phyloP scores from a whole-genome alignment of 208 protist genomes.

The Acanthamoeba sp. region DNA sequence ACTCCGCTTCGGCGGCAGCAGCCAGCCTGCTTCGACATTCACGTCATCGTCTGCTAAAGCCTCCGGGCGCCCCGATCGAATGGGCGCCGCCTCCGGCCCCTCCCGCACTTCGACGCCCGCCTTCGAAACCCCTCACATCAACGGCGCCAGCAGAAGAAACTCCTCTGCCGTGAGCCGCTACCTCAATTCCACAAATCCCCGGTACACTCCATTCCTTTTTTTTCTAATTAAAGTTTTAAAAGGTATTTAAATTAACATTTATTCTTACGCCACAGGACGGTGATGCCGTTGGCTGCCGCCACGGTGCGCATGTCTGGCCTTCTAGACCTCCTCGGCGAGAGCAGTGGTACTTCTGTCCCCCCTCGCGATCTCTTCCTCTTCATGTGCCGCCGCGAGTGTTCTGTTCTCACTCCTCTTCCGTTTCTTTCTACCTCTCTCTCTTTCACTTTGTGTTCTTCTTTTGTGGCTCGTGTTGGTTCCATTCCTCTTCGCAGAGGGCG shows the following conservation, averaged over 20 bases:
- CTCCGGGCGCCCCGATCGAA: not conserved
- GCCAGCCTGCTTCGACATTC: not conserved
- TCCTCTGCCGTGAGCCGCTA: not conserved
- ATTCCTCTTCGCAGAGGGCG: not conserved
- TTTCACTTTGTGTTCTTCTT: not conserved
- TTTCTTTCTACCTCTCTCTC: not conserved
- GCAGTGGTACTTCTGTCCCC: not conserved
- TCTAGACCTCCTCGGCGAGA: constrained; percentile 28
- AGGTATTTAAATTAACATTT: too few relatives aligned
- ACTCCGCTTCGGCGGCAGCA: not conserved
- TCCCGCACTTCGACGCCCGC: not conserved
- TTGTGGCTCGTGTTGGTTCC: not conserved
- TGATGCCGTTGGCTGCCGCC: constrained; percentile 39
- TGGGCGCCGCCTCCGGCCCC: not conserved
- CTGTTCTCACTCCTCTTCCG: not conserved
- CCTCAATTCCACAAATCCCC: constrained; percentile 19
- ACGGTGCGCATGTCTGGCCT: not conserved
- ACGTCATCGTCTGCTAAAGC: not conserved
- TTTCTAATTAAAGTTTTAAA: not conserved
- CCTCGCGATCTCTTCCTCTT: not conserved
- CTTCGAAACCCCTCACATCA: not conserved
- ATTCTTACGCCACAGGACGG: not conserved
- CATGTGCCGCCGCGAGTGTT: not conserved
- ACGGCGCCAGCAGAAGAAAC: not conserved
- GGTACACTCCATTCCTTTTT: not conserved